Evolutionary conservation across 306 rosid species (phyloP).

Genomic region (Quercus rubra): DNA sequence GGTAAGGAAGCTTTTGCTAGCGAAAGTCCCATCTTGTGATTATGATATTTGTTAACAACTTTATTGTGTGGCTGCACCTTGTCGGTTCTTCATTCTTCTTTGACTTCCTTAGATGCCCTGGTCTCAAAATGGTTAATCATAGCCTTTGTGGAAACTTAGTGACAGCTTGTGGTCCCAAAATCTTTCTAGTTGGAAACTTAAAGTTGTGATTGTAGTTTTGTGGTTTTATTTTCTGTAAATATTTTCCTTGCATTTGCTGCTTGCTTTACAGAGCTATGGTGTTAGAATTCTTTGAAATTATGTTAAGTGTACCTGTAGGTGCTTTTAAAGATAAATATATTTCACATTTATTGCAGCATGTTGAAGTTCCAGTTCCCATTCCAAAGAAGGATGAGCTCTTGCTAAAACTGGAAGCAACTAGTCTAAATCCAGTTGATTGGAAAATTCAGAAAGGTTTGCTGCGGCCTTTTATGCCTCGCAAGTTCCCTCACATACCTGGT

Average conservation of each 20-base stretch:
- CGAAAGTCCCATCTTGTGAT: no score
- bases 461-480: slow-evolving; percentile 45
- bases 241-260: not conserved
- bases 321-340: not conserved
- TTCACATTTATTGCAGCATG: slow-evolving; percentile 53
- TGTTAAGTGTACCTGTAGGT: not conserved
- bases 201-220: no score
- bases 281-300: not conserved
- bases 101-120: no score
- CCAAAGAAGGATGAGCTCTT: slow-evolving; percentile 49
- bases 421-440: slow-evolving; percentile 72
- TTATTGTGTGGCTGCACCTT: no score
- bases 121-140: no score
- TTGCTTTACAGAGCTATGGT: not conserved
- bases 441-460: slow-evolving; percentile 58
- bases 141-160: no score
- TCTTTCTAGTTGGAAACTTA: no score
- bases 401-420: slow-evolving; percentile 57
- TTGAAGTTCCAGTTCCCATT: slow-evolving; percentile 60
- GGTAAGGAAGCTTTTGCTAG: no score
- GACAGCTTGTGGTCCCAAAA: no score
- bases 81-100: no score
- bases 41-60: no score
- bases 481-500: slow-evolving; percentile 66
- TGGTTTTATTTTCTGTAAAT: no score